Evolutionary conservation across 129 eudicot species (phyloP), one percentile per base, ranked within the genome.

Genomic region (Pseudognaphalium luteoalbum): DNA sequence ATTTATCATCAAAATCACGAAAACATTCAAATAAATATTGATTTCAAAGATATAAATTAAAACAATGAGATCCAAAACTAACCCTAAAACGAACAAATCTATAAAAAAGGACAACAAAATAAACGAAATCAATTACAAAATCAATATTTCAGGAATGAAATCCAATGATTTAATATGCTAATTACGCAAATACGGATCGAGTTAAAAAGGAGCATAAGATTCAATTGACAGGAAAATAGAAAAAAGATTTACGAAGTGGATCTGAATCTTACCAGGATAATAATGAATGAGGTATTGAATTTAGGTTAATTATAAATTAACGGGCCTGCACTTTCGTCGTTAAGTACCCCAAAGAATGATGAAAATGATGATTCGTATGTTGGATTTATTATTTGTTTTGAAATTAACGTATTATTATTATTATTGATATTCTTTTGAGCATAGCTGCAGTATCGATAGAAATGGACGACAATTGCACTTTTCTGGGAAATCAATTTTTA

Each of bases 201-300:
- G 14, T 28, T 63, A 30, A 6, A 30, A 63, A 17, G 66, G 56
- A 19, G 51, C 21, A 51, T 56, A 20, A 22, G 72, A 63, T 71
- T 71, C n/a, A 16, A 78, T 16, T 33, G 54, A 71, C 21, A 15
- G 50, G 39, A 16, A 66, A 51, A 71, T 25, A 61, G 9, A 66
- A 51, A 71, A 41, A 12, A 41, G 74, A 80, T 80, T 68, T 20
- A 66, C 2, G 3, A 66, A 56, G 52, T 60, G 75, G 80, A 80
- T 80, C 80, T 74, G 80, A 80, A 74, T 80, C 80, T 80, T 80
- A 80, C 80, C 65, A 33, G 69, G 37, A 73, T 73, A 33, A 66
- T 8, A 71, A 66, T 14, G 16, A 29, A 61, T 61, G 75, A 67
- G 34, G 34, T 14, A 57, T 76, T 52, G 44, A 34, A 20, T 6